Evolutionary conservation across 2,329 filamentous ascomycete genomes (phyloP), one percentile per base, ranked within the genome.

Genomic region (Cryoendolithus antarcticus): DNA sequence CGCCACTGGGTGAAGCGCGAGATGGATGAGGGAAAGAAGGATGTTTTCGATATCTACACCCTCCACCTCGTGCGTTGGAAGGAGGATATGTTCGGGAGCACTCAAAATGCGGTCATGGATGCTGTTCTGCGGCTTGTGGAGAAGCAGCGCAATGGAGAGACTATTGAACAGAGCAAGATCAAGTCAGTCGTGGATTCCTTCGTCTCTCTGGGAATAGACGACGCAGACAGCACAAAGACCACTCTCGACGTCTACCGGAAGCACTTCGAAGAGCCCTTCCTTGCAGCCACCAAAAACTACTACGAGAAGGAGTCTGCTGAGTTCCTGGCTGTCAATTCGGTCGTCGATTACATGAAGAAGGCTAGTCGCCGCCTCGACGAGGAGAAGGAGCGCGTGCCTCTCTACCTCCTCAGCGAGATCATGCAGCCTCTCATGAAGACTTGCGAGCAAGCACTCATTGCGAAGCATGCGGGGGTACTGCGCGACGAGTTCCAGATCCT

Each of bases 341-440:
- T 98, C 3, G 86, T 98, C 28, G 91, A 98, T 58, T 98, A 96
- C 65, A 96, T 98, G 91, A 96, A 96, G 71, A 98, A 98, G 73
- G 93, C 91, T 1, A 89, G 96, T 64, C 65, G 77, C 32, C 80
- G 91, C 27, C 65, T 98, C 44, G 77, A 85, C 6, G 91, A 98
- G 62, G 91, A 98, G 62, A 91, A 93, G 64, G 85, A 89, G 57
- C 84, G 91, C 19, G 91, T 98, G 7, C 78, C 78, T 48, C 77
- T 96, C 56, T 98, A 93, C 56, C 71, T 98, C 34, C 86, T 96
- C 54, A 76, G 78, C 29, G 91, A 98, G 61, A 95, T 96, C 42
- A 82, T 84, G 50, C 66, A 78, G 6, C 79, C 79, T 10, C 68
- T 98, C 39, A 93, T 88, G 66, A 86, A 84, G 54, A 78, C 79